phyloP scores from a whole-genome alignment of 768 basidiomycete genomes.

The Obba rivulosa region DNA sequence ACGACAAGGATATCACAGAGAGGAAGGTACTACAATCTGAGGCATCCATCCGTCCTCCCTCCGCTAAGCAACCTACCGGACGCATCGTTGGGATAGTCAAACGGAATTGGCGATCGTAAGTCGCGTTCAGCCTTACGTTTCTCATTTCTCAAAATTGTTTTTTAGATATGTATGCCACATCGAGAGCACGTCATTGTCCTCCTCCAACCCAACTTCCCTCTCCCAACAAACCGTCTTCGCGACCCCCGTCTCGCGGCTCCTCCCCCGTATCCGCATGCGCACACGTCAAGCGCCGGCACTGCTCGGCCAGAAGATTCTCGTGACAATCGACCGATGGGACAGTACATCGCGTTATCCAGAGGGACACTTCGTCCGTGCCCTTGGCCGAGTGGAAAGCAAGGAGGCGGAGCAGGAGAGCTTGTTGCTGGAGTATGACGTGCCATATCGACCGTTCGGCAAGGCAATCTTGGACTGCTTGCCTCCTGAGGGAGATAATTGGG shows the following conservation, averaged over 20 bases:
- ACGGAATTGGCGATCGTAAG: conserved; percentile 92
- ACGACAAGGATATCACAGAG: conserved; percentile 25
- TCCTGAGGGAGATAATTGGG: conserved; percentile 84
- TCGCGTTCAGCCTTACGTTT: conserved; percentile 10
- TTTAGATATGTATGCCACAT: conserved; percentile 90
- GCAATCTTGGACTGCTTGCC: conserved; percentile 92
- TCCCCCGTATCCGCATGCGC: conserved; percentile 90
- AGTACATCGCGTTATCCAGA: conserved; percentile 86
- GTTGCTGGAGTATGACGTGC: conserved; percentile 91
- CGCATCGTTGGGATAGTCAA: conserved; percentile 88
- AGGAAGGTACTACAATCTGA: conserved; percentile 23
- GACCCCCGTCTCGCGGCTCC: conserved; percentile 83
- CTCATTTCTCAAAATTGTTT: not conserved
- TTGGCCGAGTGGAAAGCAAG: conserved; percentile 89
- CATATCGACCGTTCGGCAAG: conserved; percentile 94
- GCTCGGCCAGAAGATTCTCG: conserved; percentile 90
- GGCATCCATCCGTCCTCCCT: conserved; percentile 19
- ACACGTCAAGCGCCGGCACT: conserved; percentile 91
- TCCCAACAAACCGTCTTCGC: conserved; percentile 91
- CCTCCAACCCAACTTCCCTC: conserved; percentile 70
- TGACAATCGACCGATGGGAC: conserved; percentile 93
- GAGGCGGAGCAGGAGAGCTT: conserved; percentile 95
- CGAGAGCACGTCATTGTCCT: conserved; percentile 82
- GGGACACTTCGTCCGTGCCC: conserved; percentile 91
- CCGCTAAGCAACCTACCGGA: conserved; percentile 87